phyloP scores from a whole-genome alignment of 2,329 filamentous ascomycete species.

The Penicillium sp. region DNA sequence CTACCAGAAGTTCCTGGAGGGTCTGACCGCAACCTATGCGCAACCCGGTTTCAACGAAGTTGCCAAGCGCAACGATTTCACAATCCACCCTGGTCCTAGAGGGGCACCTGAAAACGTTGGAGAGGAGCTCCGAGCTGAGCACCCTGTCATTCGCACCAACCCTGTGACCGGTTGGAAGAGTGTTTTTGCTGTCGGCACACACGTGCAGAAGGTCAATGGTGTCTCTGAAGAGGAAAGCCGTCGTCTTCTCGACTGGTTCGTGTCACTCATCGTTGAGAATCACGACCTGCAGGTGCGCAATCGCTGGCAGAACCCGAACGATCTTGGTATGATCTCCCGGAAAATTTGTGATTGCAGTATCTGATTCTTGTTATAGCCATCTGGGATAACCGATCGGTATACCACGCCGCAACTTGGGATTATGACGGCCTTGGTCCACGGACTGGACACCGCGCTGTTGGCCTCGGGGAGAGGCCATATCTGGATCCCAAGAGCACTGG shows the following conservation, averaged over 20 bases:
- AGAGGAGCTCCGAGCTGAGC: conserved; percentile 41
- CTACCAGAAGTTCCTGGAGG: conserved; percentile 34
- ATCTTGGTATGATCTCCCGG: conserved; percentile 27
- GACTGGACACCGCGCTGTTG: conserved; percentile 44
- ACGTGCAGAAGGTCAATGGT: conserved; percentile 28
- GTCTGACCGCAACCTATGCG: conserved; percentile 32
- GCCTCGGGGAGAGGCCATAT: conserved; percentile 49
- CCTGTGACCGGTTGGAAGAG: conserved; percentile 36
- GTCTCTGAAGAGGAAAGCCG: conserved; percentile 28
- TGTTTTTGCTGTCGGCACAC: conserved; percentile 29
- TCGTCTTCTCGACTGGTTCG: conserved; percentile 29
- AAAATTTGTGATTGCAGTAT: background rate
- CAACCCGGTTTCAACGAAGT: conserved; percentile 25
- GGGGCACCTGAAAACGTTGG: conserved; percentile 53
- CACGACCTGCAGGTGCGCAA: conserved; percentile 37
- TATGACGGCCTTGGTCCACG: conserved; percentile 43
- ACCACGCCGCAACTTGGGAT: conserved; percentile 49
- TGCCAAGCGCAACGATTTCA: conserved; percentile 24
- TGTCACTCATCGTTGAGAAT: conserved; percentile 33
- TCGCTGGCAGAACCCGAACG: conserved; percentile 34
- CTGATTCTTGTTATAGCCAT: conserved; percentile 5
- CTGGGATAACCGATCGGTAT: conserved; percentile 51
- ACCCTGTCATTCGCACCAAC: conserved; percentile 47
- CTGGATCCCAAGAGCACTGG: conserved; percentile 40
- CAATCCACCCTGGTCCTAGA: conserved; percentile 23